Evolutionary conservation across 2,329 filamentous ascomycete genomes (phyloP), one percentile per base, ranked within the genome.

Genomic region (Sclerotinia minor): DNA sequence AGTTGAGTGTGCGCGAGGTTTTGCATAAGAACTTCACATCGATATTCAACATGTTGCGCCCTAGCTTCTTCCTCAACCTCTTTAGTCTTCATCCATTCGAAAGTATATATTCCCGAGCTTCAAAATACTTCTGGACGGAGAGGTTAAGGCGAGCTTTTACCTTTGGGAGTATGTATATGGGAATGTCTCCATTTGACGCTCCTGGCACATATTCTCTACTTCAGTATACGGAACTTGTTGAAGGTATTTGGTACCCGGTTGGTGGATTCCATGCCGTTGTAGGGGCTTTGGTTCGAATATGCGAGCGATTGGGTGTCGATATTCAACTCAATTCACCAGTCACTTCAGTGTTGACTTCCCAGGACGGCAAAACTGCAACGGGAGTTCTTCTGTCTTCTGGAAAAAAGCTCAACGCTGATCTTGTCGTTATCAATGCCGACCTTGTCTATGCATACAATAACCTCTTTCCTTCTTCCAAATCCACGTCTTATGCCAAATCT

Each of bases 161-260:
- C 0, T 92, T 92, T 77, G 89, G 86, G 29, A 92, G 88, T 73
- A 93, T 92, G 90, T 92, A 93, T 75, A 90, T 92, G 87, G 90
- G 90, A 0, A 92, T 92, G 90, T 88, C 83, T 66, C 90, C 90
- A 0, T 92, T 90, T 75, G 88, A 91, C 75, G 89, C 90, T 0
- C 90, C 90, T 0, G 89, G 87, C 4, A 92, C 90, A 2, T 92
- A 92, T 78, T 88, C 84, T 60, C 77, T 92, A 69, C 79, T 92
- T 64, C 90, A 92, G 77, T 92, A 92, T 76, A 90, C 90, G 0
- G 90, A 92, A 79, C 79, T 92, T 44, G 87, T 88, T 0, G 89
- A 93, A 79, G 90, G 90, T 0, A 91, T 93, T 54, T 90, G 89
- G 87, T 92, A 91, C 78, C 89, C 89, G 0, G 81, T 84, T 29